Evolutionary conservation across 768 basidiomycete genomes (phyloP), one percentile per base, ranked within the genome.

Genomic region (Xerocomus spinulosus): DNA sequence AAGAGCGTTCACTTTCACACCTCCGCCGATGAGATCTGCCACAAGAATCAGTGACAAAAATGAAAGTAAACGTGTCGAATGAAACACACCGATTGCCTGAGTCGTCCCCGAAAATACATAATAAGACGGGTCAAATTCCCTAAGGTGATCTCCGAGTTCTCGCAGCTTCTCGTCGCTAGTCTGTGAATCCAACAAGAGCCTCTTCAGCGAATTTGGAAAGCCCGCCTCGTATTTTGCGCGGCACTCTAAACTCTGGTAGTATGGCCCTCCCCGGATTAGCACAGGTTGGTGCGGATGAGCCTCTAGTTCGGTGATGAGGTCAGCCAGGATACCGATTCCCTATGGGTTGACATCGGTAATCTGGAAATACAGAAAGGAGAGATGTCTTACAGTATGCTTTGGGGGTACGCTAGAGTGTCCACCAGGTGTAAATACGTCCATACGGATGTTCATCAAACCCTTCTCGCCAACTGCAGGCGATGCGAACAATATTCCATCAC

Each of bases 351-450:
- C 7, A 9, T 6, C 3, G 2, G 25, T 41, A 9, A 51, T 32
- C 20, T 26, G 2, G 36, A n/a, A 3, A n/a, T 0, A 33, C 39
- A 17, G 4, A 24, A 9, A 43, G 8, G 39, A 1, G 32, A 12
- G 2, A 14, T 15, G 5, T 3, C 13, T 38, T 38, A 38, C 37
- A 15, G 37, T 38, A 38, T 38, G 37, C 21, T 15, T 21, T 38
- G 37, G 37, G 6, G 80, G 81, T 2, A 70, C 67, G 51, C 73
- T 75, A 1, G 80, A 79, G 55, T 81, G 81, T 1, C 81, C 80
- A n/a, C 80, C 80, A 0, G 72, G 69, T 1, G 73, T 71, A 18
- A 63, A 51, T 6, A 78, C 37, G 10, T 38, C 37, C 37, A 38
- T 24, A 23, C 37, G 37, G 8, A 38, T 13, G 15, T 38, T 15